A percentile compares a stretch with the other conserved stretches of the same genome.
These are phyloP conservation scores for Irpex lacteus DNA, from an alignment of 1,284 basidiomycete genomes.

Conservation along the genomic window DNA sequence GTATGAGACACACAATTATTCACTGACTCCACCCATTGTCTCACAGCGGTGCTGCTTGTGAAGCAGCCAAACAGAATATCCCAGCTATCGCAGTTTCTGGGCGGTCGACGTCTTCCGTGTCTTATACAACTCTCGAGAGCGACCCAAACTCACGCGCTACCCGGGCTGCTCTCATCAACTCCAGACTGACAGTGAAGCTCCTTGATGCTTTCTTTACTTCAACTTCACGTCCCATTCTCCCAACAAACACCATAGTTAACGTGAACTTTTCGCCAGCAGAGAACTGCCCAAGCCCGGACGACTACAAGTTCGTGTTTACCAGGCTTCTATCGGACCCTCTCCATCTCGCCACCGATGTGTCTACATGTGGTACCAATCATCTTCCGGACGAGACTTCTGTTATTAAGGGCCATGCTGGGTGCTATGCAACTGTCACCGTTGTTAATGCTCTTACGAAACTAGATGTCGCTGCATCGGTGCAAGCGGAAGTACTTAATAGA, in stretches of 20 bases:
- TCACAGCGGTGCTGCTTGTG: constrained; percentile 45
- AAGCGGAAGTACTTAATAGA: constrained; percentile 37
- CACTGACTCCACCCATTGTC: neutral
- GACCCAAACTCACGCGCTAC: constrained; percentile 33
- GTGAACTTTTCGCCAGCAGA: constrained; percentile 48
- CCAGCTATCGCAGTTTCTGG: constrained; percentile 52
- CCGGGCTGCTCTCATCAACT: constrained; percentile 39
- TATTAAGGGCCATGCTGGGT: constrained; percentile 30
- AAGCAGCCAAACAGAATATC: constrained; percentile 43
- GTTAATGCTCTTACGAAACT: constrained; percentile 32
- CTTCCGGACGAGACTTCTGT: constrained; percentile 41
- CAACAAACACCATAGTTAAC: constrained; percentile 42
- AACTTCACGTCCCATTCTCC: constrained; percentile 36
- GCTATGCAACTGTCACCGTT: constrained; percentile 46
- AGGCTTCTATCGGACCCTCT: constrained; percentile 31
- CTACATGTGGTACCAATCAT: constrained; percentile 39
- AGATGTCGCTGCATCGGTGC: constrained; percentile 29
- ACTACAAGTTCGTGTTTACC: constrained; percentile 46
- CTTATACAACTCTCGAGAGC: constrained; percentile 43
- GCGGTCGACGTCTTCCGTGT: constrained; percentile 36
- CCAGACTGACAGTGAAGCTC: constrained; percentile 40
- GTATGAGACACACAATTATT: neutral
- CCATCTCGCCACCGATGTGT: constrained; percentile 34
- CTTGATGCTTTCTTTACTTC: constrained; percentile 34
- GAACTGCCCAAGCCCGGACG: constrained; percentile 33